A percentile compares a stretch with the other conserved stretches of the same genome.
These are phyloP conservation scores for Blastocrithidia nonstop DNA, from an alignment of 208 protist genomes.

Conservation along the genomic window DNA sequence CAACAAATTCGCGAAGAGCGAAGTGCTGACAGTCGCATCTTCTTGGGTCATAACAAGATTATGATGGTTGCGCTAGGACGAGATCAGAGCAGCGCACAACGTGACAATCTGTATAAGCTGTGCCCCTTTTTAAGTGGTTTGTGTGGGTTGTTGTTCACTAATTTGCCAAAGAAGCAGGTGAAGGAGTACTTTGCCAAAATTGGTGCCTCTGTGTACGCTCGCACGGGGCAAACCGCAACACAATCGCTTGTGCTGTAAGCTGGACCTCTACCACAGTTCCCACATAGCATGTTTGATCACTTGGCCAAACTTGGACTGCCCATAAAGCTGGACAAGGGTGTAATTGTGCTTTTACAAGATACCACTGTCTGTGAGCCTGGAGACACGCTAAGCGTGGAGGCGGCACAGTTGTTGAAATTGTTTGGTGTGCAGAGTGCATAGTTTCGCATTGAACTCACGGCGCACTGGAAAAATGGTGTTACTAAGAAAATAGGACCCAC, in stretches of 20 bases:
- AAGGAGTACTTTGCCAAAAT: slow-evolving; percentile 80
- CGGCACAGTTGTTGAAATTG: slow-evolving; percentile 79
- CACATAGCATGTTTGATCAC: slow-evolving; percentile 87
- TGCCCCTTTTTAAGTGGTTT: slow-evolving; percentile 64
- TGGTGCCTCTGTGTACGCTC: slow-evolving; percentile 68
- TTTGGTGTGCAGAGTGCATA: slow-evolving; percentile 69
- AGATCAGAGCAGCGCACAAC: slow-evolving; percentile 57
- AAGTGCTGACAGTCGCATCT: slow-evolving; percentile 70
- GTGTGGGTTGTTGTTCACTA: slow-evolving; percentile 88
- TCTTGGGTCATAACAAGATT: slow-evolving; percentile 91
- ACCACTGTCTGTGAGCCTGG: slow-evolving; percentile 79
- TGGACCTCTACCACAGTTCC: slow-evolving; percentile 76
- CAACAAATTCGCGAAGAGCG: slow-evolving; percentile 85
- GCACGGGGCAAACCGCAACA: slow-evolving; percentile 64
- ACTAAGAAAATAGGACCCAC: slow-evolving; percentile 64
- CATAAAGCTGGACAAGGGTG: slow-evolving; percentile 80
- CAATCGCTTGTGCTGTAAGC: slow-evolving; percentile 51
- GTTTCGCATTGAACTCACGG: slow-evolving; percentile 74
- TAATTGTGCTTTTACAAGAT: slow-evolving; percentile 82
- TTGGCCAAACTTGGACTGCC: slow-evolving; percentile 83
- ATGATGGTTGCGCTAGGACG: slow-evolving; percentile 86
- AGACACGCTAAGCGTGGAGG: slow-evolving; percentile 81
- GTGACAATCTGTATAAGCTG: slow-evolving; percentile 81
- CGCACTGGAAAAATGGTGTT: slow-evolving; percentile 79
- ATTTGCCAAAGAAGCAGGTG: slow-evolving; percentile 77